These are phyloP conservation scores for Noccaea bulbosa DNA, from an alignment of 345 rosid genomes.

Conservation along the genomic window DNA sequence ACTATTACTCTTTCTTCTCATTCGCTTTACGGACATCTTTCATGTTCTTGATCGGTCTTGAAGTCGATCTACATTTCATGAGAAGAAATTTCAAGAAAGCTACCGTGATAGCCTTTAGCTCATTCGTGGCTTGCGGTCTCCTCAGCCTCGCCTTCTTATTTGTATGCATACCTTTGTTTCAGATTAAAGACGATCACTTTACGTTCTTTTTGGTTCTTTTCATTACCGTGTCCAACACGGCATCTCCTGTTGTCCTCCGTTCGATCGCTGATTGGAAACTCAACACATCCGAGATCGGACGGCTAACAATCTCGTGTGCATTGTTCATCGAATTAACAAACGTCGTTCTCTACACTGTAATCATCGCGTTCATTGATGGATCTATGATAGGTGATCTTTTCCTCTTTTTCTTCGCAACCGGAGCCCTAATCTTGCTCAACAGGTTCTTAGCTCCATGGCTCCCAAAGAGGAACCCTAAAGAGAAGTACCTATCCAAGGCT, in stretches of 20 bases:
- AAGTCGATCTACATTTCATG: conserved; percentile 62
- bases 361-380: conserved; percentile 34
- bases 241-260: conserved; percentile 72
- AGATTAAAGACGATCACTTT: conserved; percentile 25
- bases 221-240: conserved; percentile 60
- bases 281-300: conserved; percentile 69
- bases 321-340: conserved; percentile 64
- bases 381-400: conserved; percentile 43
- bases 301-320: conserved; percentile 60
- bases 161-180: conserved; percentile 42
- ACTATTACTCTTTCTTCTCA: conserved; percentile 56
- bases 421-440: conserved; percentile 48
- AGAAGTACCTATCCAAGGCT: conserved; percentile 67
- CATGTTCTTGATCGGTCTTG: conserved; percentile 83
- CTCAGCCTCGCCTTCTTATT: conserved; percentile 48
- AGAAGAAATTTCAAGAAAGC: conserved; percentile 55
- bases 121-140: conserved; percentile 43
- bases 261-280: conserved; percentile 70
- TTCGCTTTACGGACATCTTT: conserved; percentile 60
- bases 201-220: conserved; percentile 45
- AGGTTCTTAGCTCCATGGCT: conserved; percentile 64
- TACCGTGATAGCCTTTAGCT: conserved; percentile 52
- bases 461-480: conserved; percentile 57
- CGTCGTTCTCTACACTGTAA: conserved; percentile 42
- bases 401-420: conserved; percentile 41